Evolutionary conservation across 805 yeast species (phyloP).

Genomic region (Saccharomycopsis sp.): DNA sequence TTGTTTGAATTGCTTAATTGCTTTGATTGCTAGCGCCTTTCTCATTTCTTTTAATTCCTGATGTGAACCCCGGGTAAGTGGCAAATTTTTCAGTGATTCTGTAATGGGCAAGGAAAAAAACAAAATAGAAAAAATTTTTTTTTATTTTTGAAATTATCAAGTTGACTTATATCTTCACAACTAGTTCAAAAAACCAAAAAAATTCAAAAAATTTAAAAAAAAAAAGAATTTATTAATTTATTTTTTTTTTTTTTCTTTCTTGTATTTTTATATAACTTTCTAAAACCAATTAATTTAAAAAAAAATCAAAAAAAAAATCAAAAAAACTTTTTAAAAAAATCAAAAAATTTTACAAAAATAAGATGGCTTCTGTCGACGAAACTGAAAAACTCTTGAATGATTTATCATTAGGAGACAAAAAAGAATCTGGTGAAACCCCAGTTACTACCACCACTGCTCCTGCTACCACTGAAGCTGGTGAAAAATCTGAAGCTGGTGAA

Average conservation of each 20-base stretch:
- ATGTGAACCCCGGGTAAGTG: too few relatives aligned
- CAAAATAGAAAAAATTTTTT: slow-evolving; percentile 1
- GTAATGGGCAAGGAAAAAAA: background rate
- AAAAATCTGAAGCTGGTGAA: slow-evolving; percentile 23
- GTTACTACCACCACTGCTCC: slow-evolving; percentile 28
- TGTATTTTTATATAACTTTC: background rate
- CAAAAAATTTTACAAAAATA: too few relatives aligned
- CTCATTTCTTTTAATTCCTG: background rate
- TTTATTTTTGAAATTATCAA: slow-evolving; percentile 1
- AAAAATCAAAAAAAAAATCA: background rate
- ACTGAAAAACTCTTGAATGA: slow-evolving; percentile 9
- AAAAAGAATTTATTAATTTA: slow-evolving; percentile 1
- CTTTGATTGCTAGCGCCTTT: background rate
- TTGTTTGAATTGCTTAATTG: background rate
- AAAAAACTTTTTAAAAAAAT: slow-evolving; percentile 1
- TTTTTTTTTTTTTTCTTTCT: background rate
- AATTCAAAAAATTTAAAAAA: background rate
- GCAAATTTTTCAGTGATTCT: background rate
- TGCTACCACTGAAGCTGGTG: slow-evolving; percentile 28
- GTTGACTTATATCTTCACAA: background rate
- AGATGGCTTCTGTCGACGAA: slow-evolving; percentile 16
- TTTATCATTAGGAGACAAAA: slow-evolving; percentile 15
- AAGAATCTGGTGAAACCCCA: slow-evolving; percentile 19
- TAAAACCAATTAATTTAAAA: background rate
- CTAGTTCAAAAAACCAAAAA: background rate